Base-by-base conservation (phyloP, 164 flowering plant species). In the Santalum album region DNA sequence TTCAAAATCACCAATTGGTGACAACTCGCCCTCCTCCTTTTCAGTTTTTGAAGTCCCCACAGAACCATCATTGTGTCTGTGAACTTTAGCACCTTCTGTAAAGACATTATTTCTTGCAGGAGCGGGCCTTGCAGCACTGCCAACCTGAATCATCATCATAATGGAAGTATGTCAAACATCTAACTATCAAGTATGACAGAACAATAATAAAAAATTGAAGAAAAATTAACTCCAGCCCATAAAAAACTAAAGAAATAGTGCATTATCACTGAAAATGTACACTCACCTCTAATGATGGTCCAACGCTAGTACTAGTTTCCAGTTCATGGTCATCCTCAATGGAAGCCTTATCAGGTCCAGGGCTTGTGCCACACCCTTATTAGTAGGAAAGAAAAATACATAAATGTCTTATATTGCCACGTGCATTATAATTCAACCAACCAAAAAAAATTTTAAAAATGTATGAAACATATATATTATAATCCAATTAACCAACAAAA, bases 11-110 rank as follows among this genome's bases (percentile, higher is more conserved):
- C 75, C 77, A 72, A 51, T 74, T 5, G 88, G 88, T 49, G 86
- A 83, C 32, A 83, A 66, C 62, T 83, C 89, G 45, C 89, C 89
- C 66, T 83, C 89, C 62, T 83, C 89, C 57, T 73, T 83, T 65
- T 80, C 89, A 44, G 47, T 46, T 69, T 71, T 80, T 32, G 67
- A 51, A 10, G 67, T 61, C 22, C 61, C 74, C 35, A 27, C 57
- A 36, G 66, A 50, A 45, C 57, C 74, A 25, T 68, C 71, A 43
- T 51, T 57, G 60, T 40, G 51, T 53, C 62, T 60, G 49, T 52
- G 23, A 11, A n/a, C 51, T 50, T 62, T 70, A 39, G 63, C 39
- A 21, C 59, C 56, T 61, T 76, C 74, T 15, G 50, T 12, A 12
- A 24, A 12, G 27, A 27, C 67, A 61, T 73, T 77, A 69, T 71